Percentiles rank a stretch among this genome's conserved stretches.
phyloP scores from a whole-genome alignment of 73 alveolate species.

The Breviolum minutum region DNA sequence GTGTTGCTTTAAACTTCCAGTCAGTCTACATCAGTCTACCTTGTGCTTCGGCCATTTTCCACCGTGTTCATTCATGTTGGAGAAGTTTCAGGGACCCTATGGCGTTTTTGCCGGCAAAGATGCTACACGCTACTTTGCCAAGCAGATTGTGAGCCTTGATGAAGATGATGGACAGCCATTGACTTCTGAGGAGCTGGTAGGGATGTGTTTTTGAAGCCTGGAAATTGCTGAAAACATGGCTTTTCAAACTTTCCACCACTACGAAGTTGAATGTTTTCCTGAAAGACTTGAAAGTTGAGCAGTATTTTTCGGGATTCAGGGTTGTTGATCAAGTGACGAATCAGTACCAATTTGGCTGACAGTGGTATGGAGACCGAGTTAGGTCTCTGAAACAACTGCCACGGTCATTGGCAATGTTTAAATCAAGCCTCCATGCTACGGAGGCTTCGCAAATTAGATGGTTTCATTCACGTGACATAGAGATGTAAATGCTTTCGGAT shows the following conservation, averaged over 20 bases:
- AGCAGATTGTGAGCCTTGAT: conserved; percentile 61
- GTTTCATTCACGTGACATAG: no score
- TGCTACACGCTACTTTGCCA: conserved; percentile 68
- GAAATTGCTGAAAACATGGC: no score
- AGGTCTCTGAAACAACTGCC: no score
- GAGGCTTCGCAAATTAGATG: no score
- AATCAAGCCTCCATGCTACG: no score
- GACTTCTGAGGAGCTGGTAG: conserved; percentile 17
- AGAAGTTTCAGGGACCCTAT: conserved; percentile 25
- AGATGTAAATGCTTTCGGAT: no score
- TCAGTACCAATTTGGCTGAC: background rate
- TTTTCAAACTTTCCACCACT: no score
- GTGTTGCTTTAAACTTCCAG: no score
- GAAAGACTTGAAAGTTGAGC: no score
- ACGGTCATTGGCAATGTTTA: no score
- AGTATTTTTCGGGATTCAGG: background rate
- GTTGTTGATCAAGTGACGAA: background rate
- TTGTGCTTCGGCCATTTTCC: background rate
- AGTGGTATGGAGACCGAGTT: background rate
- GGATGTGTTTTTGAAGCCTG: background rate
- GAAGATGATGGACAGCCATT: conserved; percentile 69
- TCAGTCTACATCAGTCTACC: no score
- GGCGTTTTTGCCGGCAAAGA: conserved; percentile 70
- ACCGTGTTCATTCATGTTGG: background rate
- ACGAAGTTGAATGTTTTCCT: no score